Evolutionary conservation across 306 rosid genomes (phyloP).

Genomic region (Vigna unguiculata): DNA sequence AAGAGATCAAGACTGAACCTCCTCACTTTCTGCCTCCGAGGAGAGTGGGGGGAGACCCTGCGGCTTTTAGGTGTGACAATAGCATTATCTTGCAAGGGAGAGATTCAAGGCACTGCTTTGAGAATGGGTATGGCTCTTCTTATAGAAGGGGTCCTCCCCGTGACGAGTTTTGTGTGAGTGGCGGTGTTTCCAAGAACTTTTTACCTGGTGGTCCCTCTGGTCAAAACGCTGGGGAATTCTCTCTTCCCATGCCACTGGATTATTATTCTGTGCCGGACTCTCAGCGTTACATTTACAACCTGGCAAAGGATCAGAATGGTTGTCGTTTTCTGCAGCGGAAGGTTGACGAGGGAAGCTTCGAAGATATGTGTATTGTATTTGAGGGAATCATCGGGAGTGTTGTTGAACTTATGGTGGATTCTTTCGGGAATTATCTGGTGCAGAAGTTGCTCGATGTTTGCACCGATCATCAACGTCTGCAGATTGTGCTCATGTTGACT

Average conservation of each 20-base stretch:
- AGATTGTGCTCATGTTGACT: slow-evolving; percentile 57
- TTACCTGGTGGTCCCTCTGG: neutral
- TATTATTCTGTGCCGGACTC: slow-evolving; percentile 52
- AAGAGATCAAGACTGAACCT: slow-evolving; percentile 38
- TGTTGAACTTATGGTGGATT: slow-evolving; percentile 70
- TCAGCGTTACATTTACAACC: slow-evolving; percentile 47
- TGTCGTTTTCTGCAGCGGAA: slow-evolving; percentile 68
- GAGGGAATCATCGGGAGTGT: slow-evolving; percentile 58
- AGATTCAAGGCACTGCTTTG: slow-evolving; percentile 33
- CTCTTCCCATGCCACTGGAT: slow-evolving; percentile 26
- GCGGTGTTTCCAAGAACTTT: slow-evolving; percentile 30
- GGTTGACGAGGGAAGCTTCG: slow-evolving; percentile 60
- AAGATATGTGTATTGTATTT: slow-evolving; percentile 61
- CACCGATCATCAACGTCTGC: slow-evolving; percentile 60
- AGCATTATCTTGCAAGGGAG: slow-evolving; percentile 54
- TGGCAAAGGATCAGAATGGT: slow-evolving; percentile 81
- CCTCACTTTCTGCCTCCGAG: slow-evolving; percentile 31
- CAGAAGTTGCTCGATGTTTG: slow-evolving; percentile 76
- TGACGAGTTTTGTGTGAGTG: slow-evolving; percentile 10
- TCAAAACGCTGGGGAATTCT: slow-evolving; percentile 34
- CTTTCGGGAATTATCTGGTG: slow-evolving; percentile 85
- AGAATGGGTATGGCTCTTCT: slow-evolving; percentile 35
- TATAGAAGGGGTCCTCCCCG: slow-evolving; percentile 30
- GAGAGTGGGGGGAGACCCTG: slow-evolving; percentile 39
- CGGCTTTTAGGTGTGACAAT: slow-evolving; percentile 54